Conservation (phyloP, 805 yeast species). For the Yarrowia hollandica region DNA sequence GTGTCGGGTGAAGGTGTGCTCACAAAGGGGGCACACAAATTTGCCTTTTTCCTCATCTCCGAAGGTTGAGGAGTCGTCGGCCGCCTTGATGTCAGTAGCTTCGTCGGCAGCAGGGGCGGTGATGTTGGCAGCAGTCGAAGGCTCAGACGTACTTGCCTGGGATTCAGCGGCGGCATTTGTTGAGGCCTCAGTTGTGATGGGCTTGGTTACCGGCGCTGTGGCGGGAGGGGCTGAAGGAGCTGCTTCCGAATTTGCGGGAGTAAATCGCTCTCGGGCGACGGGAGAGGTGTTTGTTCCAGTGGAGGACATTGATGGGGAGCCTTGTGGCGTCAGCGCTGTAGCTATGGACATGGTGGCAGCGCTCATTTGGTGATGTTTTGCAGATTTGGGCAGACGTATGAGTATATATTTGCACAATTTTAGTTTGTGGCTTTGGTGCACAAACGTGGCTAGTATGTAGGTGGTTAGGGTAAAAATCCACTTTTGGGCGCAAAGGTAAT, state of each 20-base stretch:
- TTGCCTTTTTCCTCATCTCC: conserved; percentile 29
- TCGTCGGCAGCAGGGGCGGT: not conserved
- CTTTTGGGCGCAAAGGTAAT: conserved; percentile 2
- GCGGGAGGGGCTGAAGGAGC: not conserved
- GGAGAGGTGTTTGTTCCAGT: conserved; percentile 23
- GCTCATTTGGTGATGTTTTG: not conserved
- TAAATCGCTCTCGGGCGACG: not conserved
- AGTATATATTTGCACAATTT: conserved; percentile 22
- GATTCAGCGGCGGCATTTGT: not conserved
- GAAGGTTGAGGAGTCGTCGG: conserved; percentile 36
- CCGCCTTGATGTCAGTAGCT: not conserved
- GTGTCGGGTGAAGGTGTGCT: conserved; percentile 65
- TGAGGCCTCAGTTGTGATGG: not conserved
- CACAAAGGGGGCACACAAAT: conserved; percentile 59
- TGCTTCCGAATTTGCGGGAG: conserved; percentile 1
- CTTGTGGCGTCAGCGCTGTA: conserved; percentile 19
- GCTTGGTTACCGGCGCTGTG: not conserved
- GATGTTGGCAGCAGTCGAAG: not conserved
- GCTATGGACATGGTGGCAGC: conserved; percentile 28
- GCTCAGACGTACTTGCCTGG: not conserved
- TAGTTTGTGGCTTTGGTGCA: conserved; percentile 21
- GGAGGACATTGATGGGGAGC: conserved; percentile 20
- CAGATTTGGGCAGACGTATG: not conserved
- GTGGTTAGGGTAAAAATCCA: not conserved
- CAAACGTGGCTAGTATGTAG: conserved; percentile 14